Conservation (phyloP, 2,329 filamentous ascomycete genomes). For the Penicillium nordicum region DNA sequence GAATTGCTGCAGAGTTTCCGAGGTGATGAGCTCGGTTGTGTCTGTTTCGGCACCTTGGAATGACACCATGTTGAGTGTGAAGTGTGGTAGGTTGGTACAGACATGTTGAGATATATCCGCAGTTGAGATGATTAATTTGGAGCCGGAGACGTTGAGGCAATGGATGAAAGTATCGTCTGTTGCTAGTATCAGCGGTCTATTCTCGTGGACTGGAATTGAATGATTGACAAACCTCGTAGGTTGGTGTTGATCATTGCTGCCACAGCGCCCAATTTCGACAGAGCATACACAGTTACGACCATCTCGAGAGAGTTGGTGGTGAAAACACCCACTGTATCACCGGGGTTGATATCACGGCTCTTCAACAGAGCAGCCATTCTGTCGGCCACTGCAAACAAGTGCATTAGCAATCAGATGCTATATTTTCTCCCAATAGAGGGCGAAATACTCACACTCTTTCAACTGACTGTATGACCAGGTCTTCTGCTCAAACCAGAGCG, state of each 20-base stretch:
- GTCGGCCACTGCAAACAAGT: constrained; percentile 38
- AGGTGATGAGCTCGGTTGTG: constrained; percentile 25
- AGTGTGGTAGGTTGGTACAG: constrained; percentile 33
- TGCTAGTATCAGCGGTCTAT: background rate
- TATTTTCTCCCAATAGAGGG: background rate
- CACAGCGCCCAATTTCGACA: constrained; percentile 48
- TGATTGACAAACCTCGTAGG: constrained; percentile 39
- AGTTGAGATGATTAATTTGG: constrained; percentile 44
- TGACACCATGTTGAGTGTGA: constrained; percentile 38
- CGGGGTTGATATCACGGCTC: constrained; percentile 34
- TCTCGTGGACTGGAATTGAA: background rate
- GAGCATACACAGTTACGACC: constrained; percentile 43
- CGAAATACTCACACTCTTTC: constrained; percentile 37
- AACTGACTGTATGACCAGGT: constrained; percentile 48
- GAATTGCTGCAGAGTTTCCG: constrained; percentile 26
- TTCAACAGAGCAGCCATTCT: constrained; percentile 44
- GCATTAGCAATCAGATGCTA: constrained; percentile 3
- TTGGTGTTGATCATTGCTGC: constrained; percentile 48
- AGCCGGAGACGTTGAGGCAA: constrained; percentile 43
- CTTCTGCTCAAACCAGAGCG: constrained; percentile 50
- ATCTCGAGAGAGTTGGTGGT: constrained; percentile 51
- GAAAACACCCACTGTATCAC: constrained; percentile 48
- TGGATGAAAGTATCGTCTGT: constrained; percentile 46
- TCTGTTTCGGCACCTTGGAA: constrained; percentile 31
- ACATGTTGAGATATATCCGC: constrained; percentile 43